Conservation (phyloP, 2,329 filamentous ascomycete species). For the Colletotrichum salicis region DNA sequence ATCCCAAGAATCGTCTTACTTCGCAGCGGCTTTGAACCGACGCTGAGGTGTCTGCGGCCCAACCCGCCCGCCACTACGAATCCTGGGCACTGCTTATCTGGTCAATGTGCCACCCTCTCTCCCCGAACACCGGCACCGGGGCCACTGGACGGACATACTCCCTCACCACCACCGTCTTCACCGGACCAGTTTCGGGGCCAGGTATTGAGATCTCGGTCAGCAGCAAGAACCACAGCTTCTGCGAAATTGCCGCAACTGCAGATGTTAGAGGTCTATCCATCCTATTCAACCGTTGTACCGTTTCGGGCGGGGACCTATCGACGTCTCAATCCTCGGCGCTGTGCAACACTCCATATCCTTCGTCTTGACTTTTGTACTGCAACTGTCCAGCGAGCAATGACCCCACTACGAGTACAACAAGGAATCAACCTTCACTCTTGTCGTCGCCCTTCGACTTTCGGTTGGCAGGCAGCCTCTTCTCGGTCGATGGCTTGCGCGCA, state of each 20-base stretch:
- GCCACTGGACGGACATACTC: conserved; percentile 1
- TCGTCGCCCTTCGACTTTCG: background rate
- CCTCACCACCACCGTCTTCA: conserved; percentile 9
- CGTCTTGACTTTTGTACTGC: background rate
- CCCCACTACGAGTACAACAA: background rate
- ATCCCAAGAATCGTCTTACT: background rate
- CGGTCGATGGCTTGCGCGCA: conserved; percentile 10
- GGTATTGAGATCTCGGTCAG: background rate
- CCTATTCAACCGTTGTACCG: background rate
- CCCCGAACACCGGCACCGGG: conserved; percentile 1
- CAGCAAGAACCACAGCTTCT: background rate
- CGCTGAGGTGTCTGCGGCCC: background rate
- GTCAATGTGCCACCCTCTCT: conserved; percentile 1
- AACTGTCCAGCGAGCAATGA: background rate
- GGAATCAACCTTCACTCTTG: background rate
- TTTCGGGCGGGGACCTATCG: background rate
- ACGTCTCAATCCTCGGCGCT: background rate
- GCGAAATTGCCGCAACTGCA: background rate
- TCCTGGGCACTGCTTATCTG: conserved; percentile 6
- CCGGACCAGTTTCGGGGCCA: background rate
- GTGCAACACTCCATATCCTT: background rate
- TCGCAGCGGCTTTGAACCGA: conserved; percentile 2
- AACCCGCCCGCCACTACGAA: conserved; percentile 13
- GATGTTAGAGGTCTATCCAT: background rate
- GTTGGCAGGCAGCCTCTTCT: background rate